Evolutionary conservation across 257 asterid genomes (phyloP), one percentile per base, ranked within the genome.

Genomic region (Ilex aquifolium): DNA sequence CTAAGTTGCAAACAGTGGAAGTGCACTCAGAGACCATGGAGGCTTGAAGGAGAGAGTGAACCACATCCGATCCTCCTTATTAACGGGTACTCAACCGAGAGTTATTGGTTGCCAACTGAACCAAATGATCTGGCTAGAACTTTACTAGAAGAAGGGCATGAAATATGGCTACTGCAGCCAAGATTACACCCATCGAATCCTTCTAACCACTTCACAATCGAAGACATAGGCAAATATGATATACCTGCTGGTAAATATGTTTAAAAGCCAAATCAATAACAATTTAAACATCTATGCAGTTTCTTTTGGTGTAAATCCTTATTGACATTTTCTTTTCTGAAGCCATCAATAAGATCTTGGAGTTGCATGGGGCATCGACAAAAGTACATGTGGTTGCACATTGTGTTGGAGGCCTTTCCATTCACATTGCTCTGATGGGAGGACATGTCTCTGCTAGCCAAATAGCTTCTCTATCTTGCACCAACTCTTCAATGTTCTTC

Each of bases 401-500:
- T 49, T 83, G 87, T 57, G 65, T 83, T n/a, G 87, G 87, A 63
- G 87, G 87, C 50, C 63, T 83, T 13, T 78, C 82, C 39, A 60
- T 67, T 69, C 87, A 83, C 59, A 80, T 84, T 44, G 73, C 90
- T 11, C 49, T 83, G 4, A 78, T 83, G 90, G 87, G 90, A 59
- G 87, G 85, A 40, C 65, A 74, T 60, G 74, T 78, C 15, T 76
- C 80, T 12, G 66, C 85, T 49, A 65, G 70, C 31, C 63, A n/a
- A 31, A 76, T 81, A 54, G 83, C 85, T 58, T 83, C 90, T 12
- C 46, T 83, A 40, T 76, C 84, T 27, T 83, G 87, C 57, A 78
- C 85, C 58, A 83, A 74, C 67, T 80, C 87, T 44, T 81, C 85
- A n/a, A 81, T 83, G 87, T 83, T 76, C 29, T 83, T 76, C 42